Evolutionary conservation across 192 early-diverging fungal genomes (phyloP).

Genomic region (Funneliformis geosporum): DNA sequence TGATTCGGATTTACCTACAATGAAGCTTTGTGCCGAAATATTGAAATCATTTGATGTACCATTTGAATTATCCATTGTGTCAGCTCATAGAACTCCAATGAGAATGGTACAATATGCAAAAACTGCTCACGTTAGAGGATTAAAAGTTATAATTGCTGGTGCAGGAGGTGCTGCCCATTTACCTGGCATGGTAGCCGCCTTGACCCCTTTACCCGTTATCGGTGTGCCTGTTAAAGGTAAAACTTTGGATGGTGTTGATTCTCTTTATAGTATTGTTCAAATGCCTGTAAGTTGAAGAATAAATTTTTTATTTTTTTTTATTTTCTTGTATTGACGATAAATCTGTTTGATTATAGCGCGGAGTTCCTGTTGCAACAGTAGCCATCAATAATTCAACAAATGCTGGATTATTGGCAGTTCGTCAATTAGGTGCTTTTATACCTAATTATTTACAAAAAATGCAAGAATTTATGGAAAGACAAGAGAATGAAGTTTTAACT

Average conservation of each 20-base stretch:
- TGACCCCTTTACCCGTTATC: slow-evolving; percentile 96
- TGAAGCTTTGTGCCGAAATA: slow-evolving; percentile 89
- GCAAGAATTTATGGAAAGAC: slow-evolving; percentile 73
- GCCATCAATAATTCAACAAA: slow-evolving; percentile 99
- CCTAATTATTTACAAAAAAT: slow-evolving; percentile 78
- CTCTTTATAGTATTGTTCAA: slow-evolving; percentile 96
- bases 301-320: neutral
- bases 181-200: slow-evolving; percentile 98
- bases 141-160: slow-evolving; percentile 97
- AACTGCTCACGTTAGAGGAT: slow-evolving; percentile 81
- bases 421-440: slow-evolving; percentile 83
- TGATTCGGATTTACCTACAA: slow-evolving; percentile 94
- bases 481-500: slow-evolving; percentile 83
- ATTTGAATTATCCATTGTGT: slow-evolving; percentile 96
- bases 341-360: slow-evolving; percentile 64
- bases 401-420: slow-evolving; percentile 90
- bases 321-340: neutral
- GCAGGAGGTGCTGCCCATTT: slow-evolving; percentile 98
- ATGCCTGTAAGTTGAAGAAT: slow-evolving; percentile 82
- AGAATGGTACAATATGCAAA: slow-evolving; percentile 93
- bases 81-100: slow-evolving; percentile 93
- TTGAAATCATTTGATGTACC: slow-evolving; percentile 88
- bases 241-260: slow-evolving; percentile 94
- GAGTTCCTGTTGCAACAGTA: slow-evolving; percentile 97
- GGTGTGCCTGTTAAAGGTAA: slow-evolving; percentile 95